phyloP scores from a whole-genome alignment of 108 stramenopile genomes.

The Cyclotella distinguenda region DNA sequence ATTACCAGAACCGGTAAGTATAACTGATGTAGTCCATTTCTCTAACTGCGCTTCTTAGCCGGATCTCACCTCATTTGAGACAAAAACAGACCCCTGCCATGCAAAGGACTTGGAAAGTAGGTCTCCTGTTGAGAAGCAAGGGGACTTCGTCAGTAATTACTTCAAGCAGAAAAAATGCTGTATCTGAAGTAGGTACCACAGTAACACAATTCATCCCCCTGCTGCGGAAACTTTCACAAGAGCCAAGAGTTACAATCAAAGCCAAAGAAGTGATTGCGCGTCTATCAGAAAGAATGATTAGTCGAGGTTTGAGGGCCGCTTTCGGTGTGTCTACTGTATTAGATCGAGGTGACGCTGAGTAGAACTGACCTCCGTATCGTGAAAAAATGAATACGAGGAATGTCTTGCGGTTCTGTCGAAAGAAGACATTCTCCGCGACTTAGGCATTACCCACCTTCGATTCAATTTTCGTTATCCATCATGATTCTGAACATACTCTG shows the following conservation, averaged over 20 bases:
- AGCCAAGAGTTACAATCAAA: constrained; percentile 67
- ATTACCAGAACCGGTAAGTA: constrained; percentile 53
- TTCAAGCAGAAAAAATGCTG: constrained; percentile 25
- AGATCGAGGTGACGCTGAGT: constrained; percentile 10
- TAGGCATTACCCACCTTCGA: too few species aligned
- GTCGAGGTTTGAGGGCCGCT: constrained; percentile 66
- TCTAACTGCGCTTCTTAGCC: background rate
- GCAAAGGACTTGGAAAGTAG: constrained; percentile 60
- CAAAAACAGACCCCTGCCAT: constrained; percentile 70
- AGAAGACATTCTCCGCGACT: too few species aligned
- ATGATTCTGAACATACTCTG: too few species aligned
- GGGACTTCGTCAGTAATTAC: constrained; percentile 39
- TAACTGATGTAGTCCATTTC: background rate
- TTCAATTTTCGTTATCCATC: too few species aligned
- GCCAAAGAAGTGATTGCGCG: constrained; percentile 72
- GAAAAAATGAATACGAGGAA: too few species aligned
- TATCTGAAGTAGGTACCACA: constrained; percentile 46
- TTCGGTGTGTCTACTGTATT: constrained; percentile 69
- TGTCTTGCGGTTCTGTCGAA: too few species aligned
- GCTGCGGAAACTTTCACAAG: constrained; percentile 67
- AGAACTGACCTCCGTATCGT: too few species aligned
- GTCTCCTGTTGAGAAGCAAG: constrained; percentile 50
- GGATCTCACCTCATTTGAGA: background rate
- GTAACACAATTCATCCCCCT: constrained; percentile 66
- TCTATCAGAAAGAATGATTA: constrained; percentile 67